Base-by-base conservation (phyloP, 1,284 basidiomycete genomes). In the Cryptococcus sp. region DNA sequence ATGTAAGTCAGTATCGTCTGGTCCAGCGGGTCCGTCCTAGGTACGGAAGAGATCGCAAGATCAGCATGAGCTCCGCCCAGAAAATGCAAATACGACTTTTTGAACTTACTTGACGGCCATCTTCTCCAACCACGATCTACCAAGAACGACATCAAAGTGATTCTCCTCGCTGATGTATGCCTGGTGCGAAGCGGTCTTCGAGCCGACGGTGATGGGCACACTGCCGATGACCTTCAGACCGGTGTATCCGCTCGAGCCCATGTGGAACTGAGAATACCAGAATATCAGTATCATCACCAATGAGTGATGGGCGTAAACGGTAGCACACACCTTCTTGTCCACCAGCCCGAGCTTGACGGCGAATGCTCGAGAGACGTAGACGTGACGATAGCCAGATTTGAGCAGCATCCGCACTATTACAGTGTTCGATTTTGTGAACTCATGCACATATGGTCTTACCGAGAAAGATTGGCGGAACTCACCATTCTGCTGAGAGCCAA, bases 81-180 rank as follows among this genome's bases (percentile, higher is more conserved):
- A 44, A 4, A 2, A n/a, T 44, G 29, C 17, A 43, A 44, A 19
- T 8, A 13, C 39, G 34, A 20, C 25, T 10, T 10, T 34, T n/a
- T n/a, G n/a, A 4, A 71, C 76, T 59, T 63, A 78, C 75, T 78
- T 87, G 65, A 99, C 86, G 66, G 89, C 87, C 67, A 95, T 84
- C 72, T 86, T 87, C 79, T 99, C 96, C 78, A 94, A 89, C 81
- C 98, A 99, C 34, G 89, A 88, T 44, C 95, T 84, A 3, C 95
- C 95, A 2, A 99, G 83, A 20, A 98, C 90, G 50, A 97, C 91
- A 68, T 97, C 94, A 79, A 99, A 99, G 76, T 97, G 94, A 22
- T 88, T 87, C 77, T 97, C 94, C 75, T 99, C 95, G 10, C 89
- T 89, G 37, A 98, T 76, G 77, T 83, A 81, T 43, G 82, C 82